Base-by-base conservation (phyloP, 1,284 basidiomycete species). In the Somion occarium region DNA sequence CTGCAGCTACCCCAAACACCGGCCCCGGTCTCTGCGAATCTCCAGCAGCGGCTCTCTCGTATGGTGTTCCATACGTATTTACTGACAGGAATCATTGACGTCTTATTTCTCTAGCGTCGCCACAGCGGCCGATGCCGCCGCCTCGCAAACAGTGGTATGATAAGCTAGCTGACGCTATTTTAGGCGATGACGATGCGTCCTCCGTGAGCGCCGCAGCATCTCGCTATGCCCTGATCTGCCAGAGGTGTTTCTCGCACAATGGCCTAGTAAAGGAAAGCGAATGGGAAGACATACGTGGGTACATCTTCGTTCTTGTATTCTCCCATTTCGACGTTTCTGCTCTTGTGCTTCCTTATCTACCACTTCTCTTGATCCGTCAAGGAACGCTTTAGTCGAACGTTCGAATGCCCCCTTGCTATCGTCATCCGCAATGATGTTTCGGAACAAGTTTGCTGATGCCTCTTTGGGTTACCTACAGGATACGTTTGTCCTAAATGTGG, bases 221-320 rank as follows among this genome's bases (percentile, higher is more conserved):
- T 24, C 85, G 91, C 53, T 99, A 95, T 62, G 97, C 96, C 1
- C 78, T 99, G 51, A 97, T 99, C 39, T 99, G 96, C 69, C 83
- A 85, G 53, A 86, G 87, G 59, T 99, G 96, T 66, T 96, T 93
- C 64, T 73, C 83, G 13, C 96, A 99, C 69, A 99, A 99, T 62
- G 96, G 96, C 0, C 76, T 99, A 7, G 91, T 96, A 3, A 88
- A 89, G 55, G 90, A 93, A 66, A 85, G 83, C 53, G 80, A 91
- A 67, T 97, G 91, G 83, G 88, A 93, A 61, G 85, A 92, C 55
- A 83, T 92, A 48, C 92, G 95, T 97, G 62, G 70, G 93, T 61
- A 25, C 30, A 42, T 13, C 18, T 30, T 27, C 37, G 30, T 22
- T 15, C 22, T n/a, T 42, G 47, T 51, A 25, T 30, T 38, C 25